phyloP scores from a whole-genome alignment of 2,329 filamentous ascomycete genomes.

The Dactylonectria macrodidyma region DNA sequence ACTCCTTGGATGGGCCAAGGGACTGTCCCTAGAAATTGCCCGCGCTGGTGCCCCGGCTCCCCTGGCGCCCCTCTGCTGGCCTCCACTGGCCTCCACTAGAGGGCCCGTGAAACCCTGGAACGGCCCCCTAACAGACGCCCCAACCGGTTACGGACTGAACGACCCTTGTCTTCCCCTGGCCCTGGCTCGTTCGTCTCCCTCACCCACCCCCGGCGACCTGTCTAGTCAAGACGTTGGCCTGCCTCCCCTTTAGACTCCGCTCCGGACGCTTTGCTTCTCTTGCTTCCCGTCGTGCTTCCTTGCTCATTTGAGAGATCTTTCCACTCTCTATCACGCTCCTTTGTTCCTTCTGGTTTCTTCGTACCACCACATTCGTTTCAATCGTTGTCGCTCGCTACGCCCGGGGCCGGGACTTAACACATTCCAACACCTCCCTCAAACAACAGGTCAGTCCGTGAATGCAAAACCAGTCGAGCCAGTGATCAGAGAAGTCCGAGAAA shows the following conservation, averaged over 20 bases:
- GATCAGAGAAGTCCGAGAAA: background rate
- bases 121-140: conserved; percentile 23
- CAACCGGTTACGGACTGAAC: conserved; percentile 16
- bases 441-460: conserved; percentile 43
- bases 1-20: background rate
- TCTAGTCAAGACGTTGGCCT: conserved; percentile 43
- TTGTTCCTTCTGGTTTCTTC: conserved; percentile 35
- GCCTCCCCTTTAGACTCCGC: conserved; percentile 47
- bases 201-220: conserved; percentile 16
- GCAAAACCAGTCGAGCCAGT: conserved; percentile 4
- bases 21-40: conserved; percentile 23
- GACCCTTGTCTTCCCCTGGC: conserved; percentile 30
- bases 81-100: conserved; percentile 11
- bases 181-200: conserved; percentile 24
- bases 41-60: background rate
- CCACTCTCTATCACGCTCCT: conserved; percentile 69
- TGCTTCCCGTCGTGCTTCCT: conserved; percentile 52
- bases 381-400: conserved; percentile 46
- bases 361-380: conserved; percentile 51
- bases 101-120: conserved; percentile 24
- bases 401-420: conserved; percentile 36
- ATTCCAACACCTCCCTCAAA: conserved; percentile 36
- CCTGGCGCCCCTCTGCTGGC: conserved; percentile 10
- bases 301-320: conserved; percentile 68
- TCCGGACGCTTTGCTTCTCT: conserved; percentile 45